Percentiles rank a stretch among this genome's conserved stretches.
phyloP scores from a whole-genome alignment of 805 yeast genomes.

The Wickerhamiella nectarea region DNA sequence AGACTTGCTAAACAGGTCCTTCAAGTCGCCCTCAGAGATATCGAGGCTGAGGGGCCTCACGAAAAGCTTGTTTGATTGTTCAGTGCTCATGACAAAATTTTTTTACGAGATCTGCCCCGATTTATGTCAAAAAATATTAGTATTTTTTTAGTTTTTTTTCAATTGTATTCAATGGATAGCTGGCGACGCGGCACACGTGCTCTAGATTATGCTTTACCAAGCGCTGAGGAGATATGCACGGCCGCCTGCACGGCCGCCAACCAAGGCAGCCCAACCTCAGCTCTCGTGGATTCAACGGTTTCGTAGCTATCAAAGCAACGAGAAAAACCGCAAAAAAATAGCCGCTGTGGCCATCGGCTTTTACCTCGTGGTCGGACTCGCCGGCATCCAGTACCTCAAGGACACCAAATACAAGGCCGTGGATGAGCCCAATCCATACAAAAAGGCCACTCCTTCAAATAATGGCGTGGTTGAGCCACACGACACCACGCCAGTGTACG shows the following conservation, averaged over 20 bases:
- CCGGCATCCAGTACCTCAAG: conserved; percentile 22
- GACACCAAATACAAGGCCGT: conserved; percentile 27
- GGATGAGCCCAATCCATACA: conserved; percentile 25
- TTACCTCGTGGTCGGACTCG: conserved; percentile 17
- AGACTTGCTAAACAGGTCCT: conserved; percentile 33
- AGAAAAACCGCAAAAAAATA: conserved; percentile 12
- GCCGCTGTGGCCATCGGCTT: conserved; percentile 17
- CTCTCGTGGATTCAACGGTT: neutral
- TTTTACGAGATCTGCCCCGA: neutral
- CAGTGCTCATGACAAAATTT: neutral
- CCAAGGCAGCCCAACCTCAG: no score
- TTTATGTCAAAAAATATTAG: neutral
- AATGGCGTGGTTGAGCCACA: conserved; percentile 24
- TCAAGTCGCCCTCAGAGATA: conserved; percentile 30
- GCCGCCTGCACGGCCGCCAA: neutral
- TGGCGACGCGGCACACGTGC: no score
- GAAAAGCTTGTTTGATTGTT: conserved; percentile 10
- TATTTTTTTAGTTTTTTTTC: neutral
- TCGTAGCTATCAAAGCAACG: conserved; percentile 9
- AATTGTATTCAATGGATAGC: neutral
- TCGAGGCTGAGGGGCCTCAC: conserved; percentile 20
- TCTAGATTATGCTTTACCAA: neutral
- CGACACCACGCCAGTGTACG: conserved; percentile 58
- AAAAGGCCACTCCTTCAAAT: conserved; percentile 13
- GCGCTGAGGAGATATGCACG: neutral